Evolutionary conservation across 257 asterid genomes (phyloP).

Genomic region (Pogostemon cablin): DNA sequence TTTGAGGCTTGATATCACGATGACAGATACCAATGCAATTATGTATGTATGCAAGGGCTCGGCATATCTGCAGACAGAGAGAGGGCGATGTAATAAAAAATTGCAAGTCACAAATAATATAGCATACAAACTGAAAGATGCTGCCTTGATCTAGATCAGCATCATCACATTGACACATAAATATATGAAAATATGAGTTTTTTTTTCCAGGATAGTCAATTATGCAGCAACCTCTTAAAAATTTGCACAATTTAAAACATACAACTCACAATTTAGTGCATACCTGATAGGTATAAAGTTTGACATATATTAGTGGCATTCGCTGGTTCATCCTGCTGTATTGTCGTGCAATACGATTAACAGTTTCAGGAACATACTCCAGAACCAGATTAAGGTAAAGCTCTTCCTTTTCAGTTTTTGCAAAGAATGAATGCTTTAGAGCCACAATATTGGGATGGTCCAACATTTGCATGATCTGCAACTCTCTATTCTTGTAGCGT

Average conservation of each 20-base stretch:
- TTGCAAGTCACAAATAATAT: slow-evolving; percentile 12
- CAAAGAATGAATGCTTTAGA: slow-evolving; percentile 88
- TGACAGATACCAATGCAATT: slow-evolving; percentile 94
- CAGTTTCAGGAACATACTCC: slow-evolving; percentile 95
- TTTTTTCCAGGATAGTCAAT: neutral
- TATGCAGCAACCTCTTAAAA: slow-evolving; percentile 15
- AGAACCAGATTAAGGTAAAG: slow-evolving; percentile 91
- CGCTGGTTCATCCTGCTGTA: slow-evolving; percentile 91
- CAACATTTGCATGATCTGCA: slow-evolving; percentile 97
- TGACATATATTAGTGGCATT: slow-evolving; percentile 87
- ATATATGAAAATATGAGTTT: slow-evolving; percentile 4
- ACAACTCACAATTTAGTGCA: slow-evolving; percentile 20
- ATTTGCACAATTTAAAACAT: neutral
- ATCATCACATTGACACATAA: slow-evolving; percentile 12
- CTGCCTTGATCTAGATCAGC: neutral
- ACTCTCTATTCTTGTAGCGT: slow-evolving; percentile 94
- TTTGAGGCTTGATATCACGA: slow-evolving; percentile 98
- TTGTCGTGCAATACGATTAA: slow-evolving; percentile 90
- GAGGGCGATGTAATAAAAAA: slow-evolving; percentile 22
- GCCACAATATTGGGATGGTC: slow-evolving; percentile 96
- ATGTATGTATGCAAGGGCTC: slow-evolving; percentile 93
- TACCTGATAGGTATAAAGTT: slow-evolving; percentile 93
- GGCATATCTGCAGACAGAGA: slow-evolving; percentile 72
- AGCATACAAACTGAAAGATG: slow-evolving; percentile 1
- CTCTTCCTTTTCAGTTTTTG: slow-evolving; percentile 91